phyloP scores from a whole-genome alignment of 2,329 filamentous ascomycete species.

The Fusarium miscanthi region DNA sequence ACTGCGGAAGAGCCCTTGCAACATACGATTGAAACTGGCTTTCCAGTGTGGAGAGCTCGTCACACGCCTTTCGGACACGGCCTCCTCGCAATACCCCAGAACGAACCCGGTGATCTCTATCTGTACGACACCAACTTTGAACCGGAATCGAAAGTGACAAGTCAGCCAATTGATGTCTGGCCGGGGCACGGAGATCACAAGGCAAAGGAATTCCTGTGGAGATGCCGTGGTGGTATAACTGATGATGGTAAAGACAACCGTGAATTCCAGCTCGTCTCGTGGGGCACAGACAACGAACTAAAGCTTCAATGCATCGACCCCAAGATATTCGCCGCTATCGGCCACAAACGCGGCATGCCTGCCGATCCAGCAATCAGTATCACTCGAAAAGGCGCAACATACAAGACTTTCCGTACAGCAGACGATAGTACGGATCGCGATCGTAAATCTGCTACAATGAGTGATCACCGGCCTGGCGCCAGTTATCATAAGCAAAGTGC shows the following conservation, averaged over 20 bases:
- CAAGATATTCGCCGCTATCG: constrained; percentile 73
- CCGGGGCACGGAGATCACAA: constrained; percentile 72
- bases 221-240: constrained; percentile 75
- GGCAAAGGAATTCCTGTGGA: constrained; percentile 93
- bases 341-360: constrained; percentile 75
- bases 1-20: constrained; percentile 72
- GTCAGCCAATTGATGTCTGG: constrained; percentile 67
- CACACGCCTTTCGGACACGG: constrained; percentile 92
- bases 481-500: constrained; percentile 57
- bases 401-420: constrained; percentile 85
- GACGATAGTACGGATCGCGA: constrained; percentile 69
- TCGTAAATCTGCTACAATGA: constrained; percentile 71
- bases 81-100: constrained; percentile 90
- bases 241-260: constrained; percentile 80
- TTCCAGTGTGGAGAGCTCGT: constrained; percentile 89
- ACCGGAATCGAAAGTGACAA: constrained; percentile 56
- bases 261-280: constrained; percentile 93
- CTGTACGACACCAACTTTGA: constrained; percentile 77
- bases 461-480: constrained; percentile 64
- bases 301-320: constrained; percentile 79
- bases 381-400: constrained; percentile 85
- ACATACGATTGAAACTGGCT: constrained; percentile 82
- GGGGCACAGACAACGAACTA: constrained; percentile 88
- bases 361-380: constrained; percentile 74
- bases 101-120: constrained; percentile 85